phyloP scores from a whole-genome alignment of 208 protist species.

The Novymonas esmeraldas region DNA sequence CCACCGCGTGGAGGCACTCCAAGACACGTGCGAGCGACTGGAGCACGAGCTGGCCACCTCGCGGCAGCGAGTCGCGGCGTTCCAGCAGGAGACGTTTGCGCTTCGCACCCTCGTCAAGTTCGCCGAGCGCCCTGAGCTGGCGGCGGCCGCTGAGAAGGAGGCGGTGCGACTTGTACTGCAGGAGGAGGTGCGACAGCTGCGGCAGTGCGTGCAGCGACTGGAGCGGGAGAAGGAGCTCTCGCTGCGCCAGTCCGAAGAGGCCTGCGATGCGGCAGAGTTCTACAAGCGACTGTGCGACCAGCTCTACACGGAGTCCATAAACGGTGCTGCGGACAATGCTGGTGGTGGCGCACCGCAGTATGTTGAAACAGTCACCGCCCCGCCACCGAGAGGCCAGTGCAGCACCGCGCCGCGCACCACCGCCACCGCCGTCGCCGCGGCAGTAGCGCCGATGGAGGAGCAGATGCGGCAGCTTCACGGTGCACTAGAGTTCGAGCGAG shows the following conservation, averaged over 20 bases:
- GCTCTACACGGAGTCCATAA: neutral
- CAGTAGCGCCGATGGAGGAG: neutral
- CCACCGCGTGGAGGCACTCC: constrained; percentile 28
- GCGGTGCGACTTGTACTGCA: constrained; percentile 27
- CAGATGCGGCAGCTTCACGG: constrained; percentile 7
- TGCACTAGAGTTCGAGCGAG: constrained; percentile 5
- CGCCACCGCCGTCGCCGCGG: neutral
- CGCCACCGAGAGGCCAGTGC: neutral
- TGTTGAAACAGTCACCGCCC: neutral
- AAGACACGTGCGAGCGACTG: constrained; percentile 28
- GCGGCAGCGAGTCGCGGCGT: constrained; percentile 31
- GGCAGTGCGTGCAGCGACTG: constrained; percentile 24
- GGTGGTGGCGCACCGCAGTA: neutral
- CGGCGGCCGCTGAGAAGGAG: constrained; percentile 26
- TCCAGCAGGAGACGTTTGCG: constrained; percentile 46
- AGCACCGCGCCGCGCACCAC: neutral
- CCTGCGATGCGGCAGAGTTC: constrained; percentile 44
- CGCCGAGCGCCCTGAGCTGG: constrained; percentile 39
- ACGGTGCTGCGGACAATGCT: neutral
- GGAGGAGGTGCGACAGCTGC: constrained; percentile 39
- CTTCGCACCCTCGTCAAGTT: constrained; percentile 51
- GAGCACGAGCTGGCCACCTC: constrained; percentile 41
- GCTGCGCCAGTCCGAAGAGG: constrained; percentile 44
- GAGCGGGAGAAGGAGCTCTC: constrained; percentile 39
- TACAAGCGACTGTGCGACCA: constrained; percentile 13